phyloP scores from a whole-genome alignment of 805 yeast genomes.

The Wickerhamiella musiphila region DNA sequence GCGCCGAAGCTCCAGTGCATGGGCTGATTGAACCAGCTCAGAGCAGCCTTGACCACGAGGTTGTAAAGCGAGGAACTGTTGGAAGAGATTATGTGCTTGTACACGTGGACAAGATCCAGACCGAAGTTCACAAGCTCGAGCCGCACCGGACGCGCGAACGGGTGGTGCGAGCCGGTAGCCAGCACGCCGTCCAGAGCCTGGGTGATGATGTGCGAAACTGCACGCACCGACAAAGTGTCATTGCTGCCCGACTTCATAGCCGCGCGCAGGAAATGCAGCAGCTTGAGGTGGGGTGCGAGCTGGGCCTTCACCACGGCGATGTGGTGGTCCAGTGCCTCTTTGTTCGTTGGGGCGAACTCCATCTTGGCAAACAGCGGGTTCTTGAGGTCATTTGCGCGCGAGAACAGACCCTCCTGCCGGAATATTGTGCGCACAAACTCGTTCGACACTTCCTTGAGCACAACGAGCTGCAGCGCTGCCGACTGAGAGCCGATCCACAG shows the following conservation, averaged over 20 bases:
- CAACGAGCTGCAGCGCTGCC: constrained; percentile 36
- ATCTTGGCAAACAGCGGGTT: constrained; percentile 51
- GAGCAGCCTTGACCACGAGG: constrained; percentile 43
- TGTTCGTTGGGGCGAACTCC: constrained; percentile 83
- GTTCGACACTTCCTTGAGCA: constrained; percentile 51
- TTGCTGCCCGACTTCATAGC: constrained; percentile 66
- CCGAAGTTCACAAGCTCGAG: constrained; percentile 59
- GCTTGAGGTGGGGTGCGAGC: constrained; percentile 49
- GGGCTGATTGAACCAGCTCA: constrained; percentile 56
- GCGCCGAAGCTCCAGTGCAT: constrained; percentile 72
- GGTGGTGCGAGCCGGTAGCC: constrained; percentile 54
- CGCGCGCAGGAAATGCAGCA: constrained; percentile 53
- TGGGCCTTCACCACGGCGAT: constrained; percentile 32
- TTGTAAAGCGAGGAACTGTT: constrained; percentile 31
- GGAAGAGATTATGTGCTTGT: constrained; percentile 27
- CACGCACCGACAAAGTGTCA: constrained; percentile 48
- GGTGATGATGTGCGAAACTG: constrained; percentile 41
- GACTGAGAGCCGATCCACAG: constrained; percentile 54
- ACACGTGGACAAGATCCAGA: constrained; percentile 42
- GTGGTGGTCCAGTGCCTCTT: constrained; percentile 33
- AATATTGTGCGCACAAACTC: constrained; percentile 54
- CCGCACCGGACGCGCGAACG: constrained; percentile 57
- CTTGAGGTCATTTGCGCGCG: constrained; percentile 33
- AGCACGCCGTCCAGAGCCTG: constrained; percentile 32
- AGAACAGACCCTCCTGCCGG: constrained; percentile 45